Conservation (phyloP, 2,329 filamentous ascomycete species). For the Calonectria pseudoturangicola region DNA sequence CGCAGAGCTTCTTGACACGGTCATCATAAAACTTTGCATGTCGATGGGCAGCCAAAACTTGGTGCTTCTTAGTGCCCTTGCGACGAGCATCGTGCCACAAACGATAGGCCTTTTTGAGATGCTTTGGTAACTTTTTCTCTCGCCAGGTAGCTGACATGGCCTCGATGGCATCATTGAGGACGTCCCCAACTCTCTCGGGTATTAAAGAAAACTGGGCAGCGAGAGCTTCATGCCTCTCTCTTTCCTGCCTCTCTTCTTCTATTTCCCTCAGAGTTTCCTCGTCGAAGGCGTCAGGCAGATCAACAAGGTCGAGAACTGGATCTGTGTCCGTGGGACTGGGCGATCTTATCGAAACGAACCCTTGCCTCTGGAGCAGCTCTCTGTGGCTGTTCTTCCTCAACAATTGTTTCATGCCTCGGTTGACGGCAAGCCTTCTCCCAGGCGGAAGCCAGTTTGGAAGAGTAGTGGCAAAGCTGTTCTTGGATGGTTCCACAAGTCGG, state of each 20-base stretch:
- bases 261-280: conserved; percentile 77
- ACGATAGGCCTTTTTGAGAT: conserved; percentile 73
- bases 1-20: conserved; percentile 74
- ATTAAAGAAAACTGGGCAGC: conserved; percentile 58
- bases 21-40: conserved; percentile 65
- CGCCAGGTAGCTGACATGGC: conserved; percentile 74
- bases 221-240: conserved; percentile 30
- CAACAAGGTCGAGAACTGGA: conserved; percentile 66
- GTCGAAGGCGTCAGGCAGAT: conserved; percentile 64
- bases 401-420: conserved; percentile 63
- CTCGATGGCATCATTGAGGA: conserved; percentile 73
- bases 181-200: conserved; percentile 66
- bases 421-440: conserved; percentile 67
- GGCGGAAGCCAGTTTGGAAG: conserved; percentile 58
- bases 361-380: conserved; percentile 38
- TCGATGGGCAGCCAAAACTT: conserved; percentile 66
- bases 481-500: conserved; percentile 45
- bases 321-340: conserved; percentile 49
- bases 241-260: conserved; percentile 61
- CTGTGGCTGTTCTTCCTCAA: conserved; percentile 57
- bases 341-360: conserved; percentile 41
- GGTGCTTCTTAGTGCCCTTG: conserved; percentile 57
- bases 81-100: conserved; percentile 77
- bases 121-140: conserved; percentile 72
- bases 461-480: conserved; percentile 54